Percentiles rank a stretch among this genome's conserved stretches.
Conservation (phyloP, 2,329 filamentous ascomycete genomes). For the Hypoxylon sp. region DNA sequence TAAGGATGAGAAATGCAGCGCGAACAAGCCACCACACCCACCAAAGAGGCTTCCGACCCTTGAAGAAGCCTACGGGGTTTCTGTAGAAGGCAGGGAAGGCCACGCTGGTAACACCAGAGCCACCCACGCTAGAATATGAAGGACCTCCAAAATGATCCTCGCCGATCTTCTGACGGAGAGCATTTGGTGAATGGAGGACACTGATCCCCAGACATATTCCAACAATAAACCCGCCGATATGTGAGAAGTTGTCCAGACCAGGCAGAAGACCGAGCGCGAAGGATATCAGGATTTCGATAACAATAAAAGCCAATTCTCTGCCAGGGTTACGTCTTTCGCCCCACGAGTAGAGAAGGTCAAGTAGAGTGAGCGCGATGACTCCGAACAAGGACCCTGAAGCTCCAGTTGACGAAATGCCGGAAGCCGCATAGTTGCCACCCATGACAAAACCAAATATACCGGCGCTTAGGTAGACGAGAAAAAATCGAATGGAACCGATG, state of each 20-base stretch:
- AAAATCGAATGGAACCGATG: constrained; percentile 88
- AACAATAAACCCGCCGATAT: constrained; percentile 96
- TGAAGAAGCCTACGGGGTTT: constrained; percentile 82
- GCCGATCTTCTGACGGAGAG: constrained; percentile 77
- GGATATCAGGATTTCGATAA: constrained; percentile 85
- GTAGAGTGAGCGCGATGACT: constrained; percentile 84
- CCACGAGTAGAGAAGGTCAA: constrained; percentile 96
- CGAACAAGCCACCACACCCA: constrained; percentile 97
- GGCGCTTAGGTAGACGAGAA: constrained; percentile 86
- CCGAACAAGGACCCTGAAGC: constrained; percentile 93
- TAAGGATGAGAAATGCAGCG: constrained; percentile 78
- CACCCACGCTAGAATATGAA: constrained; percentile 74
- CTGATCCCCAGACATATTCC: constrained; percentile 87
- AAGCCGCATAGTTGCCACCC: constrained; percentile 89
- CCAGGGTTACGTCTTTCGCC: constrained; percentile 76
- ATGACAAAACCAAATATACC: constrained; percentile 97
- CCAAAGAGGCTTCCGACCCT: constrained; percentile 90
- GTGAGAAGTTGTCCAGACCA: constrained; percentile 94
- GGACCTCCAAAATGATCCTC: constrained; percentile 60
- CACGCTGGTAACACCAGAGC: constrained; percentile 52
- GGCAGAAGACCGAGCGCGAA: constrained; percentile 93
- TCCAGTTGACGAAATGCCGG: constrained; percentile 83
- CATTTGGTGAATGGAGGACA: constrained; percentile 86
- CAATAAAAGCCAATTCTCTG: constrained; percentile 86
- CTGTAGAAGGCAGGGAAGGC: constrained; percentile 65